A percentile compares a stretch with the other conserved stretches of the same genome.
Conservation (phyloP, 108 stramenopile genomes). For the Parietichytrium sp. region DNA sequence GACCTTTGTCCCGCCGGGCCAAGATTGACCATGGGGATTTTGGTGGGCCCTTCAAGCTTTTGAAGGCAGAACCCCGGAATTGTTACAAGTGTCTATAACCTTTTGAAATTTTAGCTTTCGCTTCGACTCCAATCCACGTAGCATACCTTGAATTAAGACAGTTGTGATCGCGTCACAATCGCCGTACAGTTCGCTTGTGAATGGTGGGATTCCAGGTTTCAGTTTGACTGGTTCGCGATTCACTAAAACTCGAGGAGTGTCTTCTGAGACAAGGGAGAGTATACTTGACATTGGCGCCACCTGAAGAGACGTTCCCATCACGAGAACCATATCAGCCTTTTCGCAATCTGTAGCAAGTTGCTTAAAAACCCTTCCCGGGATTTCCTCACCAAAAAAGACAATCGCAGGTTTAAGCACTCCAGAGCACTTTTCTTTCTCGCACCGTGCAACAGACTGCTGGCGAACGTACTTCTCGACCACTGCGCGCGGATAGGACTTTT, state of each 20-base stretch:
- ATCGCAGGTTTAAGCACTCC: slow-evolving; percentile 85
- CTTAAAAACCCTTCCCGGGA: slow-evolving; percentile 61
- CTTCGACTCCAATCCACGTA: too few species aligned
- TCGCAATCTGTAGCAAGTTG: slow-evolving; percentile 42
- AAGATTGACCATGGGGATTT: too few species aligned
- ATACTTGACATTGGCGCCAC: slow-evolving; percentile 52
- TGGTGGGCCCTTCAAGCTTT: too few species aligned
- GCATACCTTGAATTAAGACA: too few species aligned
- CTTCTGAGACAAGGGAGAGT: background rate
- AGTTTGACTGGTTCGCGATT: slow-evolving; percentile 44
- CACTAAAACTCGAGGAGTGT: slow-evolving; percentile 40
- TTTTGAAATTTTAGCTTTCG: too few species aligned
- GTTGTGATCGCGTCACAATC: slow-evolving; percentile 9
- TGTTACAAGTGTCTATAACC: too few species aligned
- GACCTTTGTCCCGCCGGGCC: too few species aligned
- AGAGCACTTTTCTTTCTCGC: background rate
- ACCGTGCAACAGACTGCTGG: background rate
- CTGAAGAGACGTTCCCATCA: slow-evolving; percentile 74
- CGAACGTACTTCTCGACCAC: background rate
- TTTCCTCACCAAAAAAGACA: slow-evolving; percentile 87
- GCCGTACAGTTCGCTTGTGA: background rate
- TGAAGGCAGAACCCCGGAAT: too few species aligned
- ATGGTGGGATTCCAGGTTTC: background rate
- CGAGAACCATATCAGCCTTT: slow-evolving; percentile 67
- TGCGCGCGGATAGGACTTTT: background rate